Evolutionary conservation across 2,329 filamentous ascomycete species (phyloP).

Genomic region (Calonectria honghensis): DNA sequence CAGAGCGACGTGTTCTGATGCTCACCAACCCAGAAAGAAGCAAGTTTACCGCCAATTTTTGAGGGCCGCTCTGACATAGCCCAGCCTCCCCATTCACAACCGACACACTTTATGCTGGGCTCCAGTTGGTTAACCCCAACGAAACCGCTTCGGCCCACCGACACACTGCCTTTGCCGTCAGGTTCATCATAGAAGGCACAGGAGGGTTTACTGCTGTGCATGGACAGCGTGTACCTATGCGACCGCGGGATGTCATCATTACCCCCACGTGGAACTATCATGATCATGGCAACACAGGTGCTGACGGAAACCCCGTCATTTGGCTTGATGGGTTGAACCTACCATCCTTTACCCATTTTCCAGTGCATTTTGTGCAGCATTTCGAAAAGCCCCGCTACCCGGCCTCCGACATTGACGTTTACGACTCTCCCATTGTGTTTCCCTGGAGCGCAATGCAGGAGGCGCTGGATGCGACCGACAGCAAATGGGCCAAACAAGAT

Average conservation of each 20-base stretch:
- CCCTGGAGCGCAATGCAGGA: constrained; percentile 68
- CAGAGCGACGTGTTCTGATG: constrained; percentile 65
- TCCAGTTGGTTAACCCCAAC: constrained; percentile 74
- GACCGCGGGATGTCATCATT: constrained; percentile 72
- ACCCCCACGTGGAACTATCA: constrained; percentile 77
- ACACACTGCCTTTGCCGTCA: constrained; percentile 72
- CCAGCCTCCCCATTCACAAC: constrained; percentile 69
- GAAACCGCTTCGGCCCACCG: constrained; percentile 73
- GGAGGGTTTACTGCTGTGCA: constrained; percentile 74
- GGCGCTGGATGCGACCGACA: constrained; percentile 59
- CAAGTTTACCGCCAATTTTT: constrained; percentile 54
- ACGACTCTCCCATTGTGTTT: constrained; percentile 67
- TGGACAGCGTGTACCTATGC: constrained; percentile 70
- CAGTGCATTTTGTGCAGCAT: constrained; percentile 72
- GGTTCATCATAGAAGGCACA: constrained; percentile 74
- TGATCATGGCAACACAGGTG: constrained; percentile 74
- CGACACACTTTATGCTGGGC: constrained; percentile 74
- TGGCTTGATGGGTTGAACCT: constrained; percentile 76
- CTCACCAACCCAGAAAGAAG: constrained; percentile 64
- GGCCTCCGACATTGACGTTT: constrained; percentile 61
- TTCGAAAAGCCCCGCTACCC: constrained; percentile 68
- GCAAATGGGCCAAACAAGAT: constrained; percentile 54
- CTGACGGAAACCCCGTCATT: constrained; percentile 65
- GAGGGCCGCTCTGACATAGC: background rate
- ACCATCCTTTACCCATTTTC: constrained; percentile 69